Evolutionary conservation across 225 moss, liverwort and hornwort genomes (phyloP).

Genomic region (Rhytidiadelphus loreus): DNA sequence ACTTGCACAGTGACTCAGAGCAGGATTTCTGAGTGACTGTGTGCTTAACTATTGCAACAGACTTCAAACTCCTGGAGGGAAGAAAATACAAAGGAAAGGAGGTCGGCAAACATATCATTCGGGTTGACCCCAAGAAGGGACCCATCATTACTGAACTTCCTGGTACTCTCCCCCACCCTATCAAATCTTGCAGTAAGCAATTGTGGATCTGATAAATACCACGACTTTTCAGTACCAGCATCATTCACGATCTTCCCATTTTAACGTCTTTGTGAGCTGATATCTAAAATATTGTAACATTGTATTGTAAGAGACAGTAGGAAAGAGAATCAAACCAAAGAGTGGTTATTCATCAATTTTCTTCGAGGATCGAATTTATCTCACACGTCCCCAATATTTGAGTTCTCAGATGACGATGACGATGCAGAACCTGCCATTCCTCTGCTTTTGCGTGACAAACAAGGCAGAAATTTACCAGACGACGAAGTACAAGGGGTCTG

Average conservation of each 20-base stretch:
- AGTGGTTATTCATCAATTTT: neutral
- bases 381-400: neutral
- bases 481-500: neutral
- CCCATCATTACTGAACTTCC: slow-evolving; percentile 55
- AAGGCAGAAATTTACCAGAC: neutral
- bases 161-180: slow-evolving; percentile 1
- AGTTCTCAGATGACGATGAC: slow-evolving; percentile 17
- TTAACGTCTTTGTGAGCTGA: neutral
- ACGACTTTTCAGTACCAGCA: neutral
- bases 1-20: neutral
- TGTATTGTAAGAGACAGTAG: neutral
- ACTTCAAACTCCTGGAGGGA: slow-evolving; percentile 52
- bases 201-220: neutral
- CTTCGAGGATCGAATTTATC: neutral
- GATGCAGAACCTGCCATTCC: slow-evolving; percentile 29
- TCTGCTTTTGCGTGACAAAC: slow-evolving; percentile 29
- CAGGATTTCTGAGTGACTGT: neutral
- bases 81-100: slow-evolving; percentile 68
- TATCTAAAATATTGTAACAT: neutral
- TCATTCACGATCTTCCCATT: neutral
- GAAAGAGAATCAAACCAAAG: neutral
- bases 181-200: neutral
- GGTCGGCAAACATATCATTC: slow-evolving; percentile 47
- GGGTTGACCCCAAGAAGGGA: slow-evolving; percentile 38
- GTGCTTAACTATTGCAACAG: slow-evolving; percentile 18